phyloP scores from a whole-genome alignment of 176 grass and related monocot species.

The maize (Zea mays) region Zm-B73-REFERENCE-NAM-5.0 NC_050104.1:160830001-160830500 shows the following conservation, averaged over 20 bases:
- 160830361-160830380: slow-evolving; percentile 68
- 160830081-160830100: not conserved
- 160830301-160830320: not conserved
- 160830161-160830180: slow-evolving; percentile 59
- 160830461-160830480: not conserved
- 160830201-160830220: slow-evolving; percentile 92
- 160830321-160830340: slow-evolving; percentile 70
- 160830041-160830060: not conserved
- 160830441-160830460: not conserved
- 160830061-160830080: not conserved
- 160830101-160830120: not conserved
- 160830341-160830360: slow-evolving; percentile 37
- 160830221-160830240: slow-evolving; percentile 46
- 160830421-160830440: slow-evolving; percentile 21
- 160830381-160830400: slow-evolving; percentile 88
- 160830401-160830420: slow-evolving; percentile 59
- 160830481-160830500: not conserved
- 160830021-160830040: not conserved
- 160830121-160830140: slow-evolving; percentile 7
- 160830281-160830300: not conserved
- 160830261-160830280: not conserved
- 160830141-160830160: slow-evolving; percentile 86
- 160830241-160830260: not conserved
- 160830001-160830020: slow-evolving; percentile 55
- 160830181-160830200: slow-evolving; percentile 63